Evolutionary conservation across 805 yeast species (phyloP).

Genomic region (Yarrowia divulgata): DNA sequence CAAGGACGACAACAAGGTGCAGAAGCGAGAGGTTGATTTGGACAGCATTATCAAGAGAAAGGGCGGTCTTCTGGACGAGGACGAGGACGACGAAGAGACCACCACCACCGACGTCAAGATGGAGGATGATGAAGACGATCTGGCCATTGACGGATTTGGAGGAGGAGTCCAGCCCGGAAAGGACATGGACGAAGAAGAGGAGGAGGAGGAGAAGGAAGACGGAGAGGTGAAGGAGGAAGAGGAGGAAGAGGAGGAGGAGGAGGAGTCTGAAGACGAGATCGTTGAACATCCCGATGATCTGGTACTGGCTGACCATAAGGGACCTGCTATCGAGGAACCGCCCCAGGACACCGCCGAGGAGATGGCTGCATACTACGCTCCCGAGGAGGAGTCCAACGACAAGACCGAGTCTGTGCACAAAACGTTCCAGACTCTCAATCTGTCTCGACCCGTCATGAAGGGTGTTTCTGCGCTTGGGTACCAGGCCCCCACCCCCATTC

Average conservation of each 20-base stretch:
- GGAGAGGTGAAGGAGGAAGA: constrained; percentile 50
- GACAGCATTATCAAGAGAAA: constrained; percentile 87
- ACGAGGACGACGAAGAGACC: constrained; percentile 51
- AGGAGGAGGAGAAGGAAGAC: constrained; percentile 43
- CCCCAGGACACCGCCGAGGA: constrained; percentile 69
- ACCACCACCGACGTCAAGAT: constrained; percentile 47
- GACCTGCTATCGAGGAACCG: constrained; percentile 42
- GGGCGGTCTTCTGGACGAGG: constrained; percentile 72
- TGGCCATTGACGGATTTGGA: constrained; percentile 56
- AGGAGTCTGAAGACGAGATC: constrained; percentile 44
- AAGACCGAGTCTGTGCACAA: constrained; percentile 63
- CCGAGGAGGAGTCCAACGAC: constrained; percentile 56
- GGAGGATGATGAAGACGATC: constrained; percentile 53
- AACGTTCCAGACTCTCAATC: constrained; percentile 75
- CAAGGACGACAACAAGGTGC: constrained; percentile 51
- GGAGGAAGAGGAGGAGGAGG: constrained; percentile 43
- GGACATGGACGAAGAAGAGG: constrained; percentile 47
- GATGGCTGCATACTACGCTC: constrained; percentile 78
- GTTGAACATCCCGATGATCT: constrained; percentile 29
- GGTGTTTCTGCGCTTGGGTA: constrained; percentile 84
- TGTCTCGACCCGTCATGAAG: constrained; percentile 89
- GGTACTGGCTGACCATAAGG: constrained; percentile 7
- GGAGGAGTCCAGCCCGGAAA: constrained; percentile 45
- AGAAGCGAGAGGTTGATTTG: constrained; percentile 73
- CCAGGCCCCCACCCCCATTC: constrained; percentile 91